Evolutionary conservation across 176 grass and related monocot genomes (phyloP).

Genomic region (Leersia perrieri): DNA sequence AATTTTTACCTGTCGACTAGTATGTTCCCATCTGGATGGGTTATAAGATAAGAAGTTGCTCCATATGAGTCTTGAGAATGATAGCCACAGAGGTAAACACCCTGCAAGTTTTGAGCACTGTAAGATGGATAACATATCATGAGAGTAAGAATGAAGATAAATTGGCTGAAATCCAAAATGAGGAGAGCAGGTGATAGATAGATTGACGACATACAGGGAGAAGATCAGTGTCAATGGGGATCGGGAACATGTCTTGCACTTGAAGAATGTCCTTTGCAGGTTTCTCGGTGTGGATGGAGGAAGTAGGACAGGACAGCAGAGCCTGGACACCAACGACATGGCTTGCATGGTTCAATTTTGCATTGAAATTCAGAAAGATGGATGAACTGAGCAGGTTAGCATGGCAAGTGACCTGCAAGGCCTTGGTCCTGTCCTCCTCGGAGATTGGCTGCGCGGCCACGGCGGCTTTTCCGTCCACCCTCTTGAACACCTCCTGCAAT

Average conservation of each 20-base stretch:
- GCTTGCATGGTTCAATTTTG: background rate
- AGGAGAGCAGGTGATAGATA: background rate
- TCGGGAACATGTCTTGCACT: conserved; percentile 82
- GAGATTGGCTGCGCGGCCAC: conserved; percentile 61
- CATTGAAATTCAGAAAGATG: background rate
- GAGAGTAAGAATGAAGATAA: background rate
- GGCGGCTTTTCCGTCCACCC: conserved; percentile 57
- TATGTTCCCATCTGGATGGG: conserved; percentile 86
- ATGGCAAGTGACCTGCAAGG: conserved; percentile 54
- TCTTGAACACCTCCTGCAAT: conserved; percentile 67
- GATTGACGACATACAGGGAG: conserved; percentile 30
- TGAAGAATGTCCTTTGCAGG: conserved; percentile 57
- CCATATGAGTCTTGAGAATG: conserved; percentile 67
- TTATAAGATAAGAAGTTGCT: conserved; percentile 79
- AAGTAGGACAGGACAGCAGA: conserved; percentile 77
- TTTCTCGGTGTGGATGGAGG: conserved; percentile 73
- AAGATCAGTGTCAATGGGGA: conserved; percentile 56
- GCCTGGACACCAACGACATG: conserved; percentile 46
- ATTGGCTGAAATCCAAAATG: background rate
- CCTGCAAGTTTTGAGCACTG: conserved; percentile 38
- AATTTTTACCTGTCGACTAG: conserved; percentile 76
- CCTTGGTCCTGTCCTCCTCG: conserved; percentile 57
- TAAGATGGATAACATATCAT: background rate
- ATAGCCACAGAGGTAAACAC: conserved; percentile 85
- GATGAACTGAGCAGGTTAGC: no score